phyloP scores from a whole-genome alignment of 495 filamentous ascomycete genomes.

The Thermothielavioides terrestris region DNA sequence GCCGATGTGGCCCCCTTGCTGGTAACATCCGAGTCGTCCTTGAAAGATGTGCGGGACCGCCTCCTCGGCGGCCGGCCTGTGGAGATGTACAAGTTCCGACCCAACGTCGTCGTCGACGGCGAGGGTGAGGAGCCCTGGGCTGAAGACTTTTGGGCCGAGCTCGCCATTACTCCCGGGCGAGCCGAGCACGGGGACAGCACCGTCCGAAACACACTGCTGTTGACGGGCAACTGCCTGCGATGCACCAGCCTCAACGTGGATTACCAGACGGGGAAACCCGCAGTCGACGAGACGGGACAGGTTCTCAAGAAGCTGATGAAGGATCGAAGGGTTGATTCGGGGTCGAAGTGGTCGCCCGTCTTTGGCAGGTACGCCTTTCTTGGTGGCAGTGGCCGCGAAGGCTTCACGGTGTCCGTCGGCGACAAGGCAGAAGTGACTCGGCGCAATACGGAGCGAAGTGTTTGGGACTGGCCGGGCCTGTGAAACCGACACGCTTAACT shows the following conservation, averaged over 20 bases:
- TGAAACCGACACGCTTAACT: neutral
- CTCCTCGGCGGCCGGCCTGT: slow-evolving; percentile 46
- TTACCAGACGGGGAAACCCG: slow-evolving; percentile 62
- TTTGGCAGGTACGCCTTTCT: slow-evolving; percentile 79
- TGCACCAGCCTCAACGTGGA: slow-evolving; percentile 78
- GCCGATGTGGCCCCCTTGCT: slow-evolving; percentile 73
- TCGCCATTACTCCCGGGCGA: slow-evolving; percentile 41
- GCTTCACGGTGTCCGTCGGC: slow-evolving; percentile 49
- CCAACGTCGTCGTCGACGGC: slow-evolving; percentile 69
- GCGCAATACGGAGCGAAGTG: slow-evolving; percentile 49
- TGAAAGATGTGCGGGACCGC: slow-evolving; percentile 54
- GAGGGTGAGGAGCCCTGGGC: slow-evolving; percentile 54
- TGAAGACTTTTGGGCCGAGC: slow-evolving; percentile 80
- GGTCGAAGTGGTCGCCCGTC: slow-evolving; percentile 65
- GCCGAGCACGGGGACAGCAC: neutral
- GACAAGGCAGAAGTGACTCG: slow-evolving; percentile 59
- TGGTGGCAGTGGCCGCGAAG: slow-evolving; percentile 29
- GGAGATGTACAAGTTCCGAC: slow-evolving; percentile 73
- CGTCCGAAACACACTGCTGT: slow-evolving; percentile 36
- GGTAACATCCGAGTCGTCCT: slow-evolving; percentile 60
- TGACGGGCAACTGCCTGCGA: slow-evolving; percentile 74
- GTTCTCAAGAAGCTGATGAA: slow-evolving; percentile 70
- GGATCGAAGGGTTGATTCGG: slow-evolving; percentile 68
- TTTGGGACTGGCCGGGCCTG: slow-evolving; percentile 36
- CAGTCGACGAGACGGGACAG: slow-evolving; percentile 51